Conservation (phyloP, 345 rosid species). For the Lagerstroemia speciosa region DNA sequence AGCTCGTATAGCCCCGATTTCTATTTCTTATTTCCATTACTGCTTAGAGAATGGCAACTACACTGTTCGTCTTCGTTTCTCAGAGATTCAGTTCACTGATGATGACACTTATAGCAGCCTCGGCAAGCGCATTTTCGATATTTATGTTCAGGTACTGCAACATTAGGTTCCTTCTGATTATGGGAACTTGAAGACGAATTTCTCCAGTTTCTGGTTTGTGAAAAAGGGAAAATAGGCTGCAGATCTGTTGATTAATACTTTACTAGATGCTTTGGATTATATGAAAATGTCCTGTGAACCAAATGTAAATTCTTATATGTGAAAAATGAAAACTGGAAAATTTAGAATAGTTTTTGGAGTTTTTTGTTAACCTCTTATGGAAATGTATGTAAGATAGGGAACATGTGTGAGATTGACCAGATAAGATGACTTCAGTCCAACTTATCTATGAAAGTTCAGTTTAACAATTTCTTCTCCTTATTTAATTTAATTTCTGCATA, state of each 20-base stretch:
- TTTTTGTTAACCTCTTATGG: too few relatives aligned
- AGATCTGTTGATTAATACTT: too few relatives aligned
- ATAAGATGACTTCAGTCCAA: too few relatives aligned
- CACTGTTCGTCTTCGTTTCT: constrained; percentile 41
- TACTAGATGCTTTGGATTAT: background rate
- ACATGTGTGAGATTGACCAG: too few relatives aligned
- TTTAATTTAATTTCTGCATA: too few relatives aligned
- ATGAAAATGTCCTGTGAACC: too few relatives aligned
- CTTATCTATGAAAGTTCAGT: too few relatives aligned
- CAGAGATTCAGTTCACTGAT: constrained; percentile 36
- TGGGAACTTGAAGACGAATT: background rate
- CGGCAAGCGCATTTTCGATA: constrained; percentile 41
- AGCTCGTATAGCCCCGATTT: constrained; percentile 38
- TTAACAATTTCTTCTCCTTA: too few relatives aligned
- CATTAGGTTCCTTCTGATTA: background rate
- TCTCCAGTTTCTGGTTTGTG: background rate
- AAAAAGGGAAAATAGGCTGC: background rate
- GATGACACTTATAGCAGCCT: constrained; percentile 30
- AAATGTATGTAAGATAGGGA: too few relatives aligned
- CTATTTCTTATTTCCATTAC: constrained; percentile 36
- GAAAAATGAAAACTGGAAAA: too few relatives aligned
- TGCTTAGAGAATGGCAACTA: constrained; percentile 48
- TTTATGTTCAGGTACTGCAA: constrained; percentile 38
- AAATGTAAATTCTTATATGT: too few relatives aligned
- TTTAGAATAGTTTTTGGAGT: too few relatives aligned